Base-by-base conservation (phyloP, 768 basidiomycete genomes). In the Filobasidium wieringae region DNA sequence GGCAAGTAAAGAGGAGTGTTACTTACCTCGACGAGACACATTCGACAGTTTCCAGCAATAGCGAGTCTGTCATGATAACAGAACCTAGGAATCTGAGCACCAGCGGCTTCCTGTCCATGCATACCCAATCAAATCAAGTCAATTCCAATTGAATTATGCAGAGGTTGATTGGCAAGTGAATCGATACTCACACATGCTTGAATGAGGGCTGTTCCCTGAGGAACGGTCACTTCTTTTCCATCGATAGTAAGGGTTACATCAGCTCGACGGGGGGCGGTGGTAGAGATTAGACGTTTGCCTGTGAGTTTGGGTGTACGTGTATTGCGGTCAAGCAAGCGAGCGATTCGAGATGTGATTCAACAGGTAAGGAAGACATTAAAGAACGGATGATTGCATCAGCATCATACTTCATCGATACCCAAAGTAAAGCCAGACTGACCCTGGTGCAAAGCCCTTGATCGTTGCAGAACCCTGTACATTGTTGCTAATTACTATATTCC, bases 11-110 rank as follows among this genome's bases (percentile, higher is more conserved):
- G 15, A 17, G 26, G 5, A 56, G 19, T 26, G 5, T 31, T 45
- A 60, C 68, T 51, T 34, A 71, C 93, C 76, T 99, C 95, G 36
- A 99, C 95, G 51, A 99, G 77, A 76, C 95, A 99, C 95, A 99
- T 99, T 66, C 92, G 87, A 78, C 93, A 96, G 73, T 97, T 96
- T 52, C 93, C 93, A 65, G 93, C 93, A 68, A 97, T 92, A 50
- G 92, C 90, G 26, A 96, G 82, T 67, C 92, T 86, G 58, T 68
- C 66, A 55, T 69, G 67, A 58, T 68, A 74, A 65, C 68, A 68
- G 69, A 73, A 73, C 65, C 72, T 61, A 34, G 72, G 72, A 52
- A 73, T 63, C 45, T 66, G 66, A 27, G 72, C 72, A 33, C 72
- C 72, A 57, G 34, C 39, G 19, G 14, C 15, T 26, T 47, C 43